phyloP scores from a whole-genome alignment of 768 basidiomycete species.

The Boletus sp. region DNA sequence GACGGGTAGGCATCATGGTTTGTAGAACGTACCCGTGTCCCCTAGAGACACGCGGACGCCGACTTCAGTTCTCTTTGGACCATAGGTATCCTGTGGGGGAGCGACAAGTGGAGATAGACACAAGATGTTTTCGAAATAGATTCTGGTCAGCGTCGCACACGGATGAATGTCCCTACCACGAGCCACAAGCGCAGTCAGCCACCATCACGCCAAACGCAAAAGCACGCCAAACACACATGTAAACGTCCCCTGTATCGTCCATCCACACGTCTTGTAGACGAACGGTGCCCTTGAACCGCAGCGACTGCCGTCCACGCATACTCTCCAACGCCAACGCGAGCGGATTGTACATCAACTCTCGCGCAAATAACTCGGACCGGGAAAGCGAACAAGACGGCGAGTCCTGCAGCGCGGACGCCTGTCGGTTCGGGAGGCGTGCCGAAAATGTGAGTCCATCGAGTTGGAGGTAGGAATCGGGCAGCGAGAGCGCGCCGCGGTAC shows the following conservation, averaged over 20 bases:
- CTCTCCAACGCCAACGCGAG: constrained; percentile 73
- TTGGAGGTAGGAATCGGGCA: constrained; percentile 68
- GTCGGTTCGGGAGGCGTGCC: constrained; percentile 39
- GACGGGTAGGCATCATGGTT: not conserved
- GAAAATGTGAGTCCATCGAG: constrained; percentile 76
- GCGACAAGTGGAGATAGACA: constrained; percentile 44
- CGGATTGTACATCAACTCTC: constrained; percentile 59
- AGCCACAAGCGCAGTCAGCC: not conserved
- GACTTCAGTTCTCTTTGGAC: constrained; percentile 40
- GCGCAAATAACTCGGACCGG: constrained; percentile 24
- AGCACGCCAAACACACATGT: constrained; percentile 38
- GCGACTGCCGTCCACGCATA: constrained; percentile 70
- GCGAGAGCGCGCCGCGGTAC: constrained; percentile 71
- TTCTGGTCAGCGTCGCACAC: constrained; percentile 52
- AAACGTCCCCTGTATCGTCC: constrained; percentile 54
- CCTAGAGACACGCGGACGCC: constrained; percentile 71
- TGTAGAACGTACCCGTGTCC: constrained; percentile 48
- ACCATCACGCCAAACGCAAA: not conserved
- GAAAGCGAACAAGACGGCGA: constrained; percentile 20
- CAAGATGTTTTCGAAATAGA: constrained; percentile 72
- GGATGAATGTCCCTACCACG: constrained; percentile 66
- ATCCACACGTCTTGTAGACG: constrained; percentile 55
- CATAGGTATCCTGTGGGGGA: constrained; percentile 20
- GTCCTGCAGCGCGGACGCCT: constrained; percentile 29
- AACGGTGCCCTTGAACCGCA: constrained; percentile 57